Evolutionary conservation across 768 basidiomycete species (phyloP).

Genomic region (Kwoniella dendrophila): DNA sequence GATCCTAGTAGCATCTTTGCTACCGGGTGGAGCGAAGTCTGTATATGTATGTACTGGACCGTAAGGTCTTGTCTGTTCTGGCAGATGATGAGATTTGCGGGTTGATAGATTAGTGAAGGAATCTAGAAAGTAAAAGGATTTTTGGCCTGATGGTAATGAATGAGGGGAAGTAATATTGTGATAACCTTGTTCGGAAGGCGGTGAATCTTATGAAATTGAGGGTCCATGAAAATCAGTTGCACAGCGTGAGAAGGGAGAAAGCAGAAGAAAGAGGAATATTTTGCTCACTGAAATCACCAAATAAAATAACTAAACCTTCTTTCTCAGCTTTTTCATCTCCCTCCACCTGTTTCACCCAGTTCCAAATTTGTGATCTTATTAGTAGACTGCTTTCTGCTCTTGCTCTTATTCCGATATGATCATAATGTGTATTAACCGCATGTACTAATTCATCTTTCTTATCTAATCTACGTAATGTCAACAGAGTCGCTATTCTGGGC

Average conservation of each 20-base stretch:
- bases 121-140: constrained; percentile 38
- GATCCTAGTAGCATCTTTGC: constrained; percentile 21
- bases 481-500: constrained; percentile 51
- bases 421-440: constrained; percentile 55
- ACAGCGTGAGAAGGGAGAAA: not conserved
- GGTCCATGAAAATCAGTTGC: not conserved
- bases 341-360: constrained; percentile 27
- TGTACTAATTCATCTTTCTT: constrained; percentile 28
- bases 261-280: not conserved
- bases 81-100: too few relatives aligned
- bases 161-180: constrained; percentile 43
- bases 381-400: constrained; percentile 48
- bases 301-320: constrained; percentile 38
- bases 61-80: constrained; percentile 30
- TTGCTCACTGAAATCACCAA: constrained; percentile 54
- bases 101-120: constrained; percentile 28
- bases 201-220: constrained; percentile 42
- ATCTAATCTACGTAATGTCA: constrained; percentile 24
- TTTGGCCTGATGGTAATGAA: constrained; percentile 29
- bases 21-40: constrained; percentile 29
- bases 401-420: constrained; percentile 50
- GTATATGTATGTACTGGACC: constrained; percentile 36
- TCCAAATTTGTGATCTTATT: constrained; percentile 39
- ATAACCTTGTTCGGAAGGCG: constrained; percentile 52
- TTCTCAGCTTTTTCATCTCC: not conserved